Evolutionary conservation across 164 flowering plant species (phyloP), one percentile per base, ranked within the genome.

Genomic region (Tetracentron sinense): DNA sequence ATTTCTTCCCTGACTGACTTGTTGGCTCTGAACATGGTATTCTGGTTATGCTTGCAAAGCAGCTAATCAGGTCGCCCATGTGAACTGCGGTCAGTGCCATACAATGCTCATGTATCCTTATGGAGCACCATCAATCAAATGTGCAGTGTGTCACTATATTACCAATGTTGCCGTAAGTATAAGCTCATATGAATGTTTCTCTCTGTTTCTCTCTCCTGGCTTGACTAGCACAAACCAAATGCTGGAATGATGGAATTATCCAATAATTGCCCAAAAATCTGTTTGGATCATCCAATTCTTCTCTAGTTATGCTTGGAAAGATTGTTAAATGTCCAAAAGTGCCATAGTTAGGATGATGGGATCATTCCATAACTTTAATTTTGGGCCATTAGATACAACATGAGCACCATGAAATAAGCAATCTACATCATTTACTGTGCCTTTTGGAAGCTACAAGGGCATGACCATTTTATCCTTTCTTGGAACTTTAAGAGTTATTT

Each of bases 41-140:
- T 63, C 31, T 56, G 47, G 42, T 31, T 55, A 35, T 62, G 20
- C 69, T 52, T 60, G 48, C 68, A 56, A 58, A 83, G 84, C 77
- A 51, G 54, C 92, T 30, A 74, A 61, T 62, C 88, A 76, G 73
- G 72, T 82, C 57, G 90, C 96, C 53, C 94, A 89, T 57, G 77
- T 95, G 62, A 87, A 73, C 70, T 95, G 99, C 61, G 94, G 88
- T 56, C 87, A 83, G 66, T 92, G 99, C 67, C 87, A 78, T 57
- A 88, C 89, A 54, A 81, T 79, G 47, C 92, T 92, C 10, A 85
- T 90, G 91, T 90, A 88, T 72, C 97, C 99, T 28, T 78, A 72
- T 73, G 98, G 97, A 62, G 94, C 96, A 49, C 95, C 90, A 42
- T 90, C 97, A 29, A 97, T 95, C 56, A 88, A 90, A 81, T 92